These are phyloP conservation scores for Clarireedia monteithiana DNA, from an alignment of 2,329 filamentous ascomycete species.

Conservation along the genomic window DNA sequence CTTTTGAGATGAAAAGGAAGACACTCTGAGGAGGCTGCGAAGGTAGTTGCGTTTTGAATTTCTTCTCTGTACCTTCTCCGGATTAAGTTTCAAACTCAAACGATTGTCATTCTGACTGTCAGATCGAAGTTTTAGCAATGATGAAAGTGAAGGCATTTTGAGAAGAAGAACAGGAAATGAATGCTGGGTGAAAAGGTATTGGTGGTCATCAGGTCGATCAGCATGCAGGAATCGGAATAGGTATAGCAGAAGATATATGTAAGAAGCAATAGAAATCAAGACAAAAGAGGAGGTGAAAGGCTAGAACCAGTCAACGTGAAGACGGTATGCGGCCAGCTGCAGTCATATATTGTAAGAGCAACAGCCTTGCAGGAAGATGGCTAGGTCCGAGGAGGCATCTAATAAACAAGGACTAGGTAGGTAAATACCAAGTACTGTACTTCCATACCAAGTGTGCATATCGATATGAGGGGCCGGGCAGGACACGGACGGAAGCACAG, in stretches of 20 bases:
- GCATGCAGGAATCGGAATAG: slow-evolving; percentile 8
- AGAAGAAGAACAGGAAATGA: neutral
- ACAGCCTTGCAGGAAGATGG: neutral
- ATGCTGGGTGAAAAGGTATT: neutral
- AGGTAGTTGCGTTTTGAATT: slow-evolving; percentile 30
- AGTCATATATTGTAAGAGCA: slow-evolving; percentile 2
- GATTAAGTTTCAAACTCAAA: slow-evolving; percentile 12
- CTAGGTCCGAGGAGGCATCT: no score
- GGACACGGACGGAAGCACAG: no score
- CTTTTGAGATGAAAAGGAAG: slow-evolving; percentile 12
- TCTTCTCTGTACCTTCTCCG: slow-evolving; percentile 24
- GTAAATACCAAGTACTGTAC: no score
- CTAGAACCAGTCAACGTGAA: slow-evolving; percentile 3
- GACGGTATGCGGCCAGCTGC: slow-evolving; percentile 6
- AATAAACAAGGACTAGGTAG: no score
- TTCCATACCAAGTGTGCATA: no score
- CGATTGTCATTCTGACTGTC: slow-evolving; percentile 15
- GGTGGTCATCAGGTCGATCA: slow-evolving; percentile 10
- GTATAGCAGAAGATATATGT: slow-evolving; percentile 5
- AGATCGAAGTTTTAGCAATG: slow-evolving; percentile 21
- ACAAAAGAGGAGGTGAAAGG: neutral
- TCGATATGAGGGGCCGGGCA: no score
- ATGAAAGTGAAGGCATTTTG: slow-evolving; percentile 27
- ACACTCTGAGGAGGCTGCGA: slow-evolving; percentile 26
- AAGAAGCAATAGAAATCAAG: slow-evolving; percentile 1